Conservation (phyloP, 108 stramenopile genomes). For the Schizochytrium sp. region DNA sequence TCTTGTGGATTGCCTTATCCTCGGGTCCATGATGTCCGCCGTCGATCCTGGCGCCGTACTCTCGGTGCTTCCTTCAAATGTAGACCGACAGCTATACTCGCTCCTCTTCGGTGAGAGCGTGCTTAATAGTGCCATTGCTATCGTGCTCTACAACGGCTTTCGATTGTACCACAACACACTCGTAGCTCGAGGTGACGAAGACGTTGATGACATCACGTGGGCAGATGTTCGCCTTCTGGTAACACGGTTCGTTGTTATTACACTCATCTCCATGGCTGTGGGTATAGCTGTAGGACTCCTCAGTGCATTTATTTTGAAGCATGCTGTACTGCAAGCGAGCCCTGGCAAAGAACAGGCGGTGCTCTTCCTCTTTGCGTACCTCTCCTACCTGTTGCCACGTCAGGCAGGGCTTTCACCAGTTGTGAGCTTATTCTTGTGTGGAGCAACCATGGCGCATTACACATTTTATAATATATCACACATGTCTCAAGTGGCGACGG, state of each 20-base stretch:
- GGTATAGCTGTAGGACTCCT: conserved; percentile 86
- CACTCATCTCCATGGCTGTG: conserved; percentile 80
- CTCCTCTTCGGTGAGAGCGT: conserved; percentile 94
- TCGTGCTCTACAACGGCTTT: conserved; percentile 94
- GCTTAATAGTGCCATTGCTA: conserved; percentile 96
- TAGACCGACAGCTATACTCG: conserved; percentile 89
- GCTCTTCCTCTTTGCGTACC: conserved; percentile 91
- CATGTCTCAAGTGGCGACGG: conserved; percentile 87
- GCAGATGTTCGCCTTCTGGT: conserved; percentile 81
- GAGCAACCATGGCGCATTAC: conserved; percentile 89
- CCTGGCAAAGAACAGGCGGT: conserved; percentile 91
- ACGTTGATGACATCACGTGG: conserved; percentile 63
- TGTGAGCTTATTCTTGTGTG: conserved; percentile 94
- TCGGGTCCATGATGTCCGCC: conserved; percentile 91
- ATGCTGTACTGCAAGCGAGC: conserved; percentile 84
- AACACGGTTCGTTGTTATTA: conserved; percentile 64
- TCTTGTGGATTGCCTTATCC: conserved; percentile 77
- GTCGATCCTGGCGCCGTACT: conserved; percentile 96
- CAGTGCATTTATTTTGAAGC: conserved; percentile 85
- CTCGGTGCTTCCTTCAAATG: conserved; percentile 84
- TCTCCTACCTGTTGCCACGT: conserved; percentile 90
- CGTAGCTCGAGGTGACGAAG: conserved; percentile 6
- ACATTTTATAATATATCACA: conserved; percentile 91
- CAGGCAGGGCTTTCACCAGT: conserved; percentile 87
- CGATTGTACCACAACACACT: conserved; percentile 78